These are phyloP conservation scores for Chaetoceros muelleri DNA, from an alignment of 108 stramenopile genomes.

Conservation along the genomic window DNA sequence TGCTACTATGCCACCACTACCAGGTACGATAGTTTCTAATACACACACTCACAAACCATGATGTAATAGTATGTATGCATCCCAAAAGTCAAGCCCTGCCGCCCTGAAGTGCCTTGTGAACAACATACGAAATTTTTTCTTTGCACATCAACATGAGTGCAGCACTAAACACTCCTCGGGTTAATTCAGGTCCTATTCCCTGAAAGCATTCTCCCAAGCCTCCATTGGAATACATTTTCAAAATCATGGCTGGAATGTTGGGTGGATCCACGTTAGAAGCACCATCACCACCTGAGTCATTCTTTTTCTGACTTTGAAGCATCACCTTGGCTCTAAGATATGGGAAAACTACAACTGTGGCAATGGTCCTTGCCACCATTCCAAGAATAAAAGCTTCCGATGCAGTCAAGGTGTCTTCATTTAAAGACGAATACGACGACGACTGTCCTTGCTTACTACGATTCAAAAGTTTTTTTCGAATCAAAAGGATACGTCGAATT, in stretches of 20 bases:
- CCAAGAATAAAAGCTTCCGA: conserved; percentile 82
- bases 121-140: conserved; percentile 55
- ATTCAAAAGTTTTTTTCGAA: conserved; percentile 8
- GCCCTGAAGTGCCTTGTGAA: conserved; percentile 8
- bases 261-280: conserved; percentile 9
- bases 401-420: conserved; percentile 29
- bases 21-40: too few relatives aligned
- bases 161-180: conserved; percentile 77
- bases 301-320: conserved; percentile 41
- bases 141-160: conserved; percentile 89
- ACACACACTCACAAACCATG: too few relatives aligned
- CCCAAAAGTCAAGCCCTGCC: too few relatives aligned
- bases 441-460: conserved; percentile 2
- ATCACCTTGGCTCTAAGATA: conserved; percentile 83
- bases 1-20: too few relatives aligned
- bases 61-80: too few relatives aligned
- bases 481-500: conserved; percentile 43
- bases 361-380: conserved; percentile 75
- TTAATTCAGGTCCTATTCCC: conserved; percentile 84
- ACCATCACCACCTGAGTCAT: conserved; percentile 7
- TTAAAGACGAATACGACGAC: conserved; percentile 5
- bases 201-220: conserved; percentile 47
- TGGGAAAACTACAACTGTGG: conserved; percentile 80
- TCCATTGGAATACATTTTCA: conserved; percentile 27
- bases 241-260: conserved; percentile 43